Evolutionary conservation across 768 basidiomycete species (phyloP).

Genomic region (Amanita rubescens): DNA sequence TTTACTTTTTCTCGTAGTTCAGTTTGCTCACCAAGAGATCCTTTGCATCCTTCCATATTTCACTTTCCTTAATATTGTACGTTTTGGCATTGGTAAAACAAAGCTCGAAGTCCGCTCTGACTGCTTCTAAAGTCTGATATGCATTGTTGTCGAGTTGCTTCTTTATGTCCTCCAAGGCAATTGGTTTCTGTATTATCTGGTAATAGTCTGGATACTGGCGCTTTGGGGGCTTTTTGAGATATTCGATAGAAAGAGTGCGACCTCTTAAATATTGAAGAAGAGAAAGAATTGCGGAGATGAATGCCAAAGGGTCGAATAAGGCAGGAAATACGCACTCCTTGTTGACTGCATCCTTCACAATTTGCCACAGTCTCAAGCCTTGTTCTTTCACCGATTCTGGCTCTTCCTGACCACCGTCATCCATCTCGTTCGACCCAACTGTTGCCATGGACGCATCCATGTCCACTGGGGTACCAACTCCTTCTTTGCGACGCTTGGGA

Average conservation of each 20-base stretch:
- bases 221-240: slow-evolving; percentile 64
- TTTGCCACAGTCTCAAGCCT: slow-evolving; percentile 68
- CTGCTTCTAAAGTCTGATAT: slow-evolving; percentile 59
- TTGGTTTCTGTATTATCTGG: slow-evolving; percentile 66
- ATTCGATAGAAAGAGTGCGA: slow-evolving; percentile 53
- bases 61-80: slow-evolving; percentile 76
- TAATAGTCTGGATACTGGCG: slow-evolving; percentile 86
- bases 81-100: slow-evolving; percentile 77
- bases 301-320: slow-evolving; percentile 35
- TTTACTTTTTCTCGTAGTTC: neutral
- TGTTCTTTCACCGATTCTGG: slow-evolving; percentile 50
- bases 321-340: slow-evolving; percentile 67
- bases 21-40: slow-evolving; percentile 55
- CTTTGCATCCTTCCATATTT: slow-evolving; percentile 79
- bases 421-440: slow-evolving; percentile 14
- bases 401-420: slow-evolving; percentile 15
- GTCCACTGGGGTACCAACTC: slow-evolving; percentile 30
- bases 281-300: slow-evolving; percentile 18
- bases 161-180: slow-evolving; percentile 88
- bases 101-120: slow-evolving; percentile 66
- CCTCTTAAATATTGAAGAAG: slow-evolving; percentile 41
- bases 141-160: slow-evolving; percentile 51
- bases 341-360: slow-evolving; percentile 74
- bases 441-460: slow-evolving; percentile 31
- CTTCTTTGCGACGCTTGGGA: slow-evolving; percentile 37